phyloP scores from a whole-genome alignment of 2,329 filamentous ascomycete genomes.

The Aureobasidium sp. region DNA sequence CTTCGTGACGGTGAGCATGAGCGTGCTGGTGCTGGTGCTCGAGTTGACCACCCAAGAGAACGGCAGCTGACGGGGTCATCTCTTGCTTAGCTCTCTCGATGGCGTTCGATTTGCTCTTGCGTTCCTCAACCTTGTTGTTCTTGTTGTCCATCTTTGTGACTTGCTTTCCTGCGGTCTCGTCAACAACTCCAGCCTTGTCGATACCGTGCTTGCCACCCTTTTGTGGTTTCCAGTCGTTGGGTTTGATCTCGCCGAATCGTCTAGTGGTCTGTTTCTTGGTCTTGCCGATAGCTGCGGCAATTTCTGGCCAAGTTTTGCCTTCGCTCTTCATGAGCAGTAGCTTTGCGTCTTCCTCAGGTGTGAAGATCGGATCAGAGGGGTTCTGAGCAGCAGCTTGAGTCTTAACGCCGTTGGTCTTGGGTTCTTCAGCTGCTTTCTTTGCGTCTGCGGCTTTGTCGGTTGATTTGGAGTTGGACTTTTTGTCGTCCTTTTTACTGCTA shows the following conservation, averaged over 20 bases:
- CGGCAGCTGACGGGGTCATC: no score
- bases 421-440: background rate
- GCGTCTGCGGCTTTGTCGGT: background rate
- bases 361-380: conserved; percentile 22
- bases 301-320: conserved; percentile 21
- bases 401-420: background rate
- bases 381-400: background rate
- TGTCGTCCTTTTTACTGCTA: background rate
- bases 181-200: conserved; percentile 3
- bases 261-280: conserved; percentile 15
- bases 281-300: conserved; percentile 21
- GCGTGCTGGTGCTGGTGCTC: background rate
- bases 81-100: no score
- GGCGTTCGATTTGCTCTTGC: background rate
- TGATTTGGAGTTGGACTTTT: background rate
- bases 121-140: conserved; percentile 15
- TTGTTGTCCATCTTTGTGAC: conserved; percentile 18
- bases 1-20: background rate
- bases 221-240: conserved; percentile 8
- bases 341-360: conserved; percentile 35
- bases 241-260: conserved; percentile 33
- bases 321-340: conserved; percentile 31
- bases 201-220: background rate
- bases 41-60: background rate
- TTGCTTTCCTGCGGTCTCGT: conserved; percentile 1